Conservation (phyloP, 345 rosid genomes). For the Firmiana major region DNA sequence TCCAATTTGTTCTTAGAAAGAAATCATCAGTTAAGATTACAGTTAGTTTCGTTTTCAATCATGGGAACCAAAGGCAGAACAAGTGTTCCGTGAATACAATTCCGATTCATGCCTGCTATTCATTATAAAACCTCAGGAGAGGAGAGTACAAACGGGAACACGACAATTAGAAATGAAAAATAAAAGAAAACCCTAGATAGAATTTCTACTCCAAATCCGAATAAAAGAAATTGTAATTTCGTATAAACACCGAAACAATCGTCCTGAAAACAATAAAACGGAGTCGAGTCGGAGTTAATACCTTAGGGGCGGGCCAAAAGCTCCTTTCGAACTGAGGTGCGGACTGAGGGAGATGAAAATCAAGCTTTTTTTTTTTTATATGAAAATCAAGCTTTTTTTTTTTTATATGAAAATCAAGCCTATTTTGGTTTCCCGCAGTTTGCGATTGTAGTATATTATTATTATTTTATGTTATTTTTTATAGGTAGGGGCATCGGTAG, state of each 20-base stretch:
- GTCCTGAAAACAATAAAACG: neutral
- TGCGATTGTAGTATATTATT: neutral
- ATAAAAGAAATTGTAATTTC: neutral
- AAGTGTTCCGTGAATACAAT: neutral
- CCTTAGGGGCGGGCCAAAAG: neutral
- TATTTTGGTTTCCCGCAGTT: neutral
- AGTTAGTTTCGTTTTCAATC: neutral
- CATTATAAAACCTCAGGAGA: neutral
- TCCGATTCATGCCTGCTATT: neutral
- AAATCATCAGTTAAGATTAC: neutral
- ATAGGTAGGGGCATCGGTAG: neutral
- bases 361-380: neutral
- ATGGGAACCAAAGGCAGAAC: neutral
- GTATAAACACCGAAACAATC: neutral
- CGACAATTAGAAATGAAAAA: neutral
- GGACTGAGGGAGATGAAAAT: neutral
- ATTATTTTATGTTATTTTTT: too few species aligned
- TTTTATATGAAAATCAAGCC: neutral
- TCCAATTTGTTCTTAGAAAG: neutral
- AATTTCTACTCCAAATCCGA: neutral
- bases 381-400: neutral
- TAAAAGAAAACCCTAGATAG: slow-evolving; percentile 7
- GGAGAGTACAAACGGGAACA: neutral
- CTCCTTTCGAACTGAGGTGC: neutral
- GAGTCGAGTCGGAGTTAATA: neutral